phyloP scores from a whole-genome alignment of 331 rosid genomes.

The Quercus phellos region DNA sequence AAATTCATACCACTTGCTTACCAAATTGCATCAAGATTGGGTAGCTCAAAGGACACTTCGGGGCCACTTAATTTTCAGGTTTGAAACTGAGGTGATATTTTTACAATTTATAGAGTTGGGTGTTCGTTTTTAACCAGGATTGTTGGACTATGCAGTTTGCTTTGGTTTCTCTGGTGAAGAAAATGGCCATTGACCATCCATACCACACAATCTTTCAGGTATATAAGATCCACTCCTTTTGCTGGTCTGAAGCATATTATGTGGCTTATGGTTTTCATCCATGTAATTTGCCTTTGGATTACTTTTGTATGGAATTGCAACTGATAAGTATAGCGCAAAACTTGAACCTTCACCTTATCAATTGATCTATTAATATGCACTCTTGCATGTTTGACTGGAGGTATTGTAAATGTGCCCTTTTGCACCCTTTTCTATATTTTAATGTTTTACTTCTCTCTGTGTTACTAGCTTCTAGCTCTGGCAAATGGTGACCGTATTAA shows the following conservation, averaged over 20 bases:
- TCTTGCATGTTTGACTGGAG: neutral
- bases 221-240: conserved; percentile 13
- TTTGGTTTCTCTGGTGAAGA: conserved; percentile 84
- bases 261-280: conserved; percentile 7
- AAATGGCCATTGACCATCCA: conserved; percentile 93
- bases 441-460: conserved; percentile 8
- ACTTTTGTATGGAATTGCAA: neutral
- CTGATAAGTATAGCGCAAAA: neutral
- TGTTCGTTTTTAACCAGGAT: conserved; percentile 16
- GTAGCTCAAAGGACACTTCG: conserved; percentile 69
- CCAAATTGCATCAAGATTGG: conserved; percentile 98
- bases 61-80: conserved; percentile 85
- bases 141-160: conserved; percentile 62
- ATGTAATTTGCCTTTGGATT: conserved; percentile 2
- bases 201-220: conserved; percentile 91
- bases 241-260: conserved; percentile 6
- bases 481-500: conserved; percentile 93
- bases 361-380: neutral
- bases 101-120: neutral
- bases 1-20: conserved; percentile 82
- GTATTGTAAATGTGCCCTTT: neutral
- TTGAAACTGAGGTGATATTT: conserved; percentile 10
- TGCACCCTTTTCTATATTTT: neutral
- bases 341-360: neutral
- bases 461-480: conserved; percentile 73